Percentiles rank a stretch among this genome's conserved stretches.
Evolutionary conservation across 257 asterid genomes (phyloP).

Genomic region (Scutellaria baicalensis): DNA sequence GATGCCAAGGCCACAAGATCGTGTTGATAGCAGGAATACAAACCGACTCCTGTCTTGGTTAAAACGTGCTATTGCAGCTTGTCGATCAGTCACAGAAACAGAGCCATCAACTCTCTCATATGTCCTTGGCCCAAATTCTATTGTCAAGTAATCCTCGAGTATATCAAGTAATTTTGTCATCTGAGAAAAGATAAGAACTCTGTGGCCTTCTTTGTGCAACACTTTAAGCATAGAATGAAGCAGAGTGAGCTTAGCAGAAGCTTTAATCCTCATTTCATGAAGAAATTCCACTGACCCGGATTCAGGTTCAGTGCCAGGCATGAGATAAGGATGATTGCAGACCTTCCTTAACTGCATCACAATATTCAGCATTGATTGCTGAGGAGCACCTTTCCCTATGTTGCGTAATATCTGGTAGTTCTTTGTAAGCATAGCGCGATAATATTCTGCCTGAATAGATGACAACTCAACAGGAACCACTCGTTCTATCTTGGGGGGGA

Average conservation of each 20-base stretch:
- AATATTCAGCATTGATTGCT: conserved; percentile 92
- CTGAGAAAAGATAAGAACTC: conserved; percentile 95
- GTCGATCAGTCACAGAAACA: conserved; percentile 82
- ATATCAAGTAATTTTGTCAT: conserved; percentile 97
- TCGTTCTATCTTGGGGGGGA: conserved; percentile 96
- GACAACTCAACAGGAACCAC: conserved; percentile 97
- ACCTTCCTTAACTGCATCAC: conserved; percentile 98
- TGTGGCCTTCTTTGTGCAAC: conserved; percentile 77
- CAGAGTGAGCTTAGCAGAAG: conserved; percentile 91
- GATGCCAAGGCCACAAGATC: conserved; percentile 99
- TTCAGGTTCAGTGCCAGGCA: conserved; percentile 97
- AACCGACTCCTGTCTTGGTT: conserved; percentile 95
- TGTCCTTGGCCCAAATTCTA: conserved; percentile 88
- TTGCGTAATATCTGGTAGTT: conserved; percentile 91
- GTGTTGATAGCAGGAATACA: conserved; percentile 87
- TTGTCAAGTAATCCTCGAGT: conserved; percentile 82
- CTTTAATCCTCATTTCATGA: conserved; percentile 97
- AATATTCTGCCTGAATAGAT: conserved; percentile 95
- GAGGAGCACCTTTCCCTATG: conserved; percentile 87
- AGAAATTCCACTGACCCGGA: conserved; percentile 79
- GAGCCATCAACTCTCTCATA: conserved; percentile 99
- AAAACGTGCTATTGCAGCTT: conserved; percentile 87
- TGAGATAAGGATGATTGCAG: conserved; percentile 98
- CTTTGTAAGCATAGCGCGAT: conserved; percentile 98
- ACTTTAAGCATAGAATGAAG: conserved; percentile 90